These are phyloP conservation scores for Yamadazyma paraphyllophila DNA, from an alignment of 805 yeast species.

Conservation along the genomic window DNA sequence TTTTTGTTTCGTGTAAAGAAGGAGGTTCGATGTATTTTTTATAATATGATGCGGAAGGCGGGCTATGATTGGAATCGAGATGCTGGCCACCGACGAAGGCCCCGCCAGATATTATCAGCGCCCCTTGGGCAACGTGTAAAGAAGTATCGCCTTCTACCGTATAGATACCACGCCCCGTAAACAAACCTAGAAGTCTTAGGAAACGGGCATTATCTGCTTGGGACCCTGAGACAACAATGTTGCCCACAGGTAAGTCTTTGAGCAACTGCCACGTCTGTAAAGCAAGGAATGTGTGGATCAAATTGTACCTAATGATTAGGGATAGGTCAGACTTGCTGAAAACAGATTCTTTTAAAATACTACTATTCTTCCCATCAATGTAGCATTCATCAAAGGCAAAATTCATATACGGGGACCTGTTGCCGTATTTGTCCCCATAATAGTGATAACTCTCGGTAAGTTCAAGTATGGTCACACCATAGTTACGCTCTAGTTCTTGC, in stretches of 20 bases:
- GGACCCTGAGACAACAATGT: constrained; percentile 50
- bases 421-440: constrained; percentile 59
- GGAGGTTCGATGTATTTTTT: no score
- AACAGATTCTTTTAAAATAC: constrained; percentile 13
- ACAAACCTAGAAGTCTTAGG: constrained; percentile 15
- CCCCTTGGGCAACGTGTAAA: constrained; percentile 14
- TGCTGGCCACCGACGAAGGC: no score
- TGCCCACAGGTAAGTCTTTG: constrained; percentile 23
- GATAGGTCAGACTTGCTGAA: constrained; percentile 30
- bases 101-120: background rate
- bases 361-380: constrained; percentile 43
- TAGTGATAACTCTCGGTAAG: constrained; percentile 37
- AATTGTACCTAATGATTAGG: constrained; percentile 43
- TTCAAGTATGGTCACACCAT: constrained; percentile 17
- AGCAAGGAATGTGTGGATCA: constrained; percentile 49
- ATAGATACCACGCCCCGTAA: constrained; percentile 6
- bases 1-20: no score
- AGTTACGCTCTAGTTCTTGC: constrained; percentile 17
- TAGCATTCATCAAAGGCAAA: constrained; percentile 47
- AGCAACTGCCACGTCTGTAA: constrained; percentile 47
- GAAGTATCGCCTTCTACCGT: constrained; percentile 7
- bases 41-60: no score
- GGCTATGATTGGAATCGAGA: no score
- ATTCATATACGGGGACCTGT: constrained; percentile 56
- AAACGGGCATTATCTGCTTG: constrained; percentile 50